Evolutionary conservation across 2,329 filamentous ascomycete genomes (phyloP), one percentile per base, ranked within the genome.

Genomic region (Conoideocrella luteorostrata): DNA sequence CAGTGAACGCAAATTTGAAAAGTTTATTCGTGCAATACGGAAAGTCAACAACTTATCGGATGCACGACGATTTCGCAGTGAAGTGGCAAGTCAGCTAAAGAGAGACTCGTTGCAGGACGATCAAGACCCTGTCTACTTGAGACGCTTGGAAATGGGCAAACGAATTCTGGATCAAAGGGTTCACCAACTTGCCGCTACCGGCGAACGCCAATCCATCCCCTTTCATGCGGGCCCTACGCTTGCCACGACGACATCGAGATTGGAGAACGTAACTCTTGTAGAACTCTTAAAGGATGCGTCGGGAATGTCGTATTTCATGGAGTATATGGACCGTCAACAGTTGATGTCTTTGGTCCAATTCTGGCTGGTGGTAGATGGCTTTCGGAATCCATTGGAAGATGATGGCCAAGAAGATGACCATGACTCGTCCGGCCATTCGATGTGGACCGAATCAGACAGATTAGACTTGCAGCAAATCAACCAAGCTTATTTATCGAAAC

Each of bases 251-350:
- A 66, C 75, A n/a, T 84, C 85, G 2, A 77, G 75, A 35, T 69
- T 90, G 30, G 83, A 89, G 50, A 85, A 86, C 53, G 84, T 84
- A 7, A 82, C 86, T 1, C 71, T 97, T 2, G 78, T 83, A 11
- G 89, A 97, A 51, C 74, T 98, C n/a, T 73, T 98, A 46, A 85
- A 90, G 52, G 89, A 94, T 62, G 80, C 93, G 3, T 86, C 91
- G 1, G 91, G 88, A 1, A 72, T 98, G 7, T 97, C 93, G 3
- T 98, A 95, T 61, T 97, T 98, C 67, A 98, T 98, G 93, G 93
- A 98, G 61, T 97, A 89, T 58, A 98, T 98, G 93, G 93, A 98
- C 61, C 82, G 93, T 33, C 86, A 90, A 59, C 76, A 78, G 13
- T 72, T 91, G 21, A 91, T 97, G 84, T 78, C 86, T 12, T 69